Percentiles rank a stretch among this genome's conserved stretches.
These are phyloP conservation scores for Theileria orientalis DNA, from an alignment of 169 alveolate genomes.

Conservation along the genomic window DNA sequence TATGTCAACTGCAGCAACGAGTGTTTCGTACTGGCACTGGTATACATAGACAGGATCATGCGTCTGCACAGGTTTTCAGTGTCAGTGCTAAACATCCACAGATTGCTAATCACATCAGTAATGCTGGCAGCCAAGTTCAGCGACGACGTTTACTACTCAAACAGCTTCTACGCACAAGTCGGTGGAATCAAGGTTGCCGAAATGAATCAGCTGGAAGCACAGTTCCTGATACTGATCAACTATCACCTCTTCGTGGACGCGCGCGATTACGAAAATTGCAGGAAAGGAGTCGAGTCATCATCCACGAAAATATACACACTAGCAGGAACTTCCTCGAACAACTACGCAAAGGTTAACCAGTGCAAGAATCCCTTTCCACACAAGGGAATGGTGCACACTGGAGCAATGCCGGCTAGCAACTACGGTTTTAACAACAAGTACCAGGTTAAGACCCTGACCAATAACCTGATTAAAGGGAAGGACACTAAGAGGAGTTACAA, in stretches of 20 bases:
- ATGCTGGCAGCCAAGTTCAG: conserved; percentile 90
- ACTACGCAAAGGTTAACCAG: background rate
- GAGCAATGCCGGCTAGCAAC: background rate
- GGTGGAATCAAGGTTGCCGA: conserved; percentile 92
- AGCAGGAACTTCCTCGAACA: too few relatives aligned
- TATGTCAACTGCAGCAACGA: conserved; percentile 85
- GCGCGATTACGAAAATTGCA: conserved; percentile 82
- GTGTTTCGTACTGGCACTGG: conserved; percentile 81
- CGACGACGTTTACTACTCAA: conserved; percentile 89
- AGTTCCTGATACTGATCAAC: conserved; percentile 81
- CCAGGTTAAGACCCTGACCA: background rate
- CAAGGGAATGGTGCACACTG: background rate
- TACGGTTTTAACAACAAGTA: background rate
- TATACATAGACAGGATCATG: conserved; percentile 80
- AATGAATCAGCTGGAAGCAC: conserved; percentile 85
- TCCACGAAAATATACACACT: conserved; percentile 26
- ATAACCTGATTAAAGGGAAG: background rate
- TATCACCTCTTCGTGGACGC: conserved; percentile 84
- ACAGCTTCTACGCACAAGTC: conserved; percentile 86
- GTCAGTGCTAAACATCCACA: conserved; percentile 81
- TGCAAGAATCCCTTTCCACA: background rate
- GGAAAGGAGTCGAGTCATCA: conserved; percentile 73
- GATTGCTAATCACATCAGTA: conserved; percentile 86
- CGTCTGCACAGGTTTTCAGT: conserved; percentile 72
- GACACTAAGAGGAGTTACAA: too few relatives aligned